Evolutionary conservation across 805 yeast species (phyloP).

Genomic region (Wickerhamomyces bovis): DNA sequence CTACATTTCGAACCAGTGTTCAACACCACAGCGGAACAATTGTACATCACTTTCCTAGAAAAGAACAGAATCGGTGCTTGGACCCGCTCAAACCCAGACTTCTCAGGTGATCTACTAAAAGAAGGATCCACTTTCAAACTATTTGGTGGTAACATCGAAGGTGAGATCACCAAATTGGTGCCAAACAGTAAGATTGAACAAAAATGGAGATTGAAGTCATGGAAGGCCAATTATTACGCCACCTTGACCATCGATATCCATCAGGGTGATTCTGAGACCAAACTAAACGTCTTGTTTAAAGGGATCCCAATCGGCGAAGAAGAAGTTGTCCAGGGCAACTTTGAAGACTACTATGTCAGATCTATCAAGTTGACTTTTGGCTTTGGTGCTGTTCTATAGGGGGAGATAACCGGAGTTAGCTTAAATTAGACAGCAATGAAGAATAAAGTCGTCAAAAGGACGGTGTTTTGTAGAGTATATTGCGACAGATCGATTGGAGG

Average conservation of each 20-base stretch:
- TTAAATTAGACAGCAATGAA: neutral
- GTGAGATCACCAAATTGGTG: slow-evolving; percentile 57
- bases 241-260: slow-evolving; percentile 57
- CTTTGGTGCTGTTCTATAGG: slow-evolving; percentile 80
- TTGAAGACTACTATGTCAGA: slow-evolving; percentile 83
- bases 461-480: too few relatives aligned
- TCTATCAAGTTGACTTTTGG: slow-evolving; percentile 91
- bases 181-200: slow-evolving; percentile 56
- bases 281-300: slow-evolving; percentile 66
- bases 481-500: too few relatives aligned
- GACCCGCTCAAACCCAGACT: slow-evolving; percentile 66
- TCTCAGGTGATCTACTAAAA: slow-evolving; percentile 38
- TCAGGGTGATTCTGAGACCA: slow-evolving; percentile 82
- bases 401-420: neutral
- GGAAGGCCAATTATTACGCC: slow-evolving; percentile 86
- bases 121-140: slow-evolving; percentile 61
- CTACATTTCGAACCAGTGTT: slow-evolving; percentile 73
- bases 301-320: slow-evolving; percentile 97
- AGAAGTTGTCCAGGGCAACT: slow-evolving; percentile 76
- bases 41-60: slow-evolving; percentile 71
- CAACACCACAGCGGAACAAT: slow-evolving; percentile 82
- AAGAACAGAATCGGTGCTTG: slow-evolving; percentile 82
- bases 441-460: too few relatives aligned
- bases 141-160: slow-evolving; percentile 84
- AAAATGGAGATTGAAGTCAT: slow-evolving; percentile 82